phyloP scores from a whole-genome alignment of 192 early-diverging fungal species.

The Dispira simplex region DNA sequence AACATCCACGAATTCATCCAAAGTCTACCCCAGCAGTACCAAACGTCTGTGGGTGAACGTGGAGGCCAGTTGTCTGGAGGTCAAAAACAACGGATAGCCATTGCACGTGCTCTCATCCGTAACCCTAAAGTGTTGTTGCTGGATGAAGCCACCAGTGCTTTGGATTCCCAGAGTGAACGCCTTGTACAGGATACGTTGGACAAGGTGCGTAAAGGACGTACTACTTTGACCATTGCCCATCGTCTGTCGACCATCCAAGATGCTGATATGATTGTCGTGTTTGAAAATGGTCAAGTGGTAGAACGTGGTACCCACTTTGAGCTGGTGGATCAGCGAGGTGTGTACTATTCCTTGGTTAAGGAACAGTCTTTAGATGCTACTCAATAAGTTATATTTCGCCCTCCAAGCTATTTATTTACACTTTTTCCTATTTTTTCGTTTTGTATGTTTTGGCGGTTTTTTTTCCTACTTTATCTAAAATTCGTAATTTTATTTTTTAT shows the following conservation, averaged over 20 bases:
- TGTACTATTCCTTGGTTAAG: conserved; percentile 43
- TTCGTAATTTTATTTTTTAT: too few species aligned
- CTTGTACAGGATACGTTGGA: conserved; percentile 54
- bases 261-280: conserved; percentile 60
- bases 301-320: conserved; percentile 45
- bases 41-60: conserved; percentile 71
- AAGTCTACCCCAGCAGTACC: conserved; percentile 65
- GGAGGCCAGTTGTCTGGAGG: conserved; percentile 68
- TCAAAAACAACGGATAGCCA: conserved; percentile 87
- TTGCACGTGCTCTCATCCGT: conserved; percentile 76
- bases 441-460: too few species aligned
- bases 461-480: too few species aligned
- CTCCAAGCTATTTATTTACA: too few species aligned
- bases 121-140: conserved; percentile 71
- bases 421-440: too few species aligned
- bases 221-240: conserved; percentile 62
- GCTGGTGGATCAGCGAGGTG: conserved; percentile 31
- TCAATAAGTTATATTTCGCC: conserved; percentile 13
- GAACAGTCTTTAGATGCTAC: conserved; percentile 49
- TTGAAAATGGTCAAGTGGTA: conserved; percentile 43
- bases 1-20: conserved; percentile 65
- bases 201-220: conserved; percentile 47
- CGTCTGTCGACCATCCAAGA: conserved; percentile 55
- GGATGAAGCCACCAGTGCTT: conserved; percentile 68
- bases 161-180: conserved; percentile 56